A percentile compares a stretch with the other conserved stretches of the same genome.
Conservation (phyloP, 257 asterid genomes). For the Jacaranda copaia region DNA sequence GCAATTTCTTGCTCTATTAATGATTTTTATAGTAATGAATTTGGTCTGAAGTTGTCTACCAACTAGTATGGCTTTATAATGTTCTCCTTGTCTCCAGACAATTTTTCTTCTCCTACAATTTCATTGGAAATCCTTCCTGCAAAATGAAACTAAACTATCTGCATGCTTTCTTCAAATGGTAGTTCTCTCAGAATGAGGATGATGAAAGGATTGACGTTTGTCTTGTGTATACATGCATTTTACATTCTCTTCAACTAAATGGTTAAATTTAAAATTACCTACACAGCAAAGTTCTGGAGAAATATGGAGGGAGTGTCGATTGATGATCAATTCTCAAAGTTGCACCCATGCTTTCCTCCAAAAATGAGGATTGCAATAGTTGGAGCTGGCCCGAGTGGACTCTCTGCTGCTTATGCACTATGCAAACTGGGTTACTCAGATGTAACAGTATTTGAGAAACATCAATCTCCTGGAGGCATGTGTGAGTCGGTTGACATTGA, state of each 20-base stretch:
- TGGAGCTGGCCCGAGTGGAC: conserved; percentile 79
- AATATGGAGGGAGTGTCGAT: conserved; percentile 46
- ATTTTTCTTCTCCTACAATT: not conserved
- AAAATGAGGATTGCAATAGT: conserved; percentile 62
- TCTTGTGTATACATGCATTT: conserved; percentile 2
- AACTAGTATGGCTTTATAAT: not conserved
- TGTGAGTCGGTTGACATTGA: conserved; percentile 70
- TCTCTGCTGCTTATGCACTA: conserved; percentile 77
- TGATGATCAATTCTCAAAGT: conserved; percentile 51
- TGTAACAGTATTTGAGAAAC: conserved; percentile 65
- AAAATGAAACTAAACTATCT: conserved; percentile 1
- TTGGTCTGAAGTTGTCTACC: not conserved
- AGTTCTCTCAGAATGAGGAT: not conserved
- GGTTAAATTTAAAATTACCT: conserved; percentile 2
- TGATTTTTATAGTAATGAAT: not conserved
- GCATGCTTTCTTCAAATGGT: not conserved
- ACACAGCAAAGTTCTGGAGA: not conserved
- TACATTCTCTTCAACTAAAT: not conserved
- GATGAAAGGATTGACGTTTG: not conserved
- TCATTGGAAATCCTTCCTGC: conserved; percentile 1
- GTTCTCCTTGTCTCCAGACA: not conserved
- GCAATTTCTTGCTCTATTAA: not conserved
- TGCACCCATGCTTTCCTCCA: conserved; percentile 64
- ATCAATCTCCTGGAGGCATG: conserved; percentile 67
- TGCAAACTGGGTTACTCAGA: conserved; percentile 58